These are phyloP conservation scores for Strigomonas culicis DNA, from an alignment of 208 protist species.

Conservation along the genomic window DNA sequence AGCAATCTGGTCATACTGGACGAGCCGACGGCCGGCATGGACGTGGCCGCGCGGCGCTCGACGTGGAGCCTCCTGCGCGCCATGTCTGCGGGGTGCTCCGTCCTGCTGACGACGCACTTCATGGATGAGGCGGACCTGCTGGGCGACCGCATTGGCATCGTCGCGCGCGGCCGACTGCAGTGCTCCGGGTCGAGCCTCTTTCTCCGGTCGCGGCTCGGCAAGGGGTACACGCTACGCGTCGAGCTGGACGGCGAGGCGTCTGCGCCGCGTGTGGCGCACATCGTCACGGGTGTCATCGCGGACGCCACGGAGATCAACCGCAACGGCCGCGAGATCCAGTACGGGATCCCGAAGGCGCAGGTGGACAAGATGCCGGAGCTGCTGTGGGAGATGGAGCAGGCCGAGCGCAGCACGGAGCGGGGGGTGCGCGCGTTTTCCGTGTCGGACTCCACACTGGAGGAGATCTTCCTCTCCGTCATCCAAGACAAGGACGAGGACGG, in stretches of 20 bases:
- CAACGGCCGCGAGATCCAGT: slow-evolving; percentile 41
- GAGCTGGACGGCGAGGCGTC: slow-evolving; percentile 13
- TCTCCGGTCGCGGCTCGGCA: slow-evolving; percentile 46
- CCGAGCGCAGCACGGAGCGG: slow-evolving; percentile 14
- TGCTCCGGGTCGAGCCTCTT: slow-evolving; percentile 59
- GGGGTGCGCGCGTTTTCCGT: slow-evolving; percentile 51
- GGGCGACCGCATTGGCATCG: slow-evolving; percentile 86
- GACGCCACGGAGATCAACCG: background rate
- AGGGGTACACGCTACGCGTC: slow-evolving; percentile 55
- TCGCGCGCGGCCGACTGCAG: slow-evolving; percentile 50
- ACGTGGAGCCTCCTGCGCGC: slow-evolving; percentile 64
- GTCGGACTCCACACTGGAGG: slow-evolving; percentile 65
- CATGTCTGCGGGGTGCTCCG: slow-evolving; percentile 39
- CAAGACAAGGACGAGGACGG: slow-evolving; percentile 13
- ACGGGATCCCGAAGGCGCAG: slow-evolving; percentile 26
- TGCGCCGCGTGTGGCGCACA: background rate
- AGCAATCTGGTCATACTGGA: slow-evolving; percentile 76
- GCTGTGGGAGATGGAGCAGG: slow-evolving; percentile 31
- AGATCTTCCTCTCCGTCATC: slow-evolving; percentile 65
- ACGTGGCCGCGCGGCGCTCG: slow-evolving; percentile 66
- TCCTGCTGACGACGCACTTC: slow-evolving; percentile 88
- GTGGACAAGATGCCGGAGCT: slow-evolving; percentile 28
- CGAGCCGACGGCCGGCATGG: slow-evolving; percentile 92
- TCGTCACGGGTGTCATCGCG: background rate
- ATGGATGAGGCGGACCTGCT: slow-evolving; percentile 97